Evolutionary conservation across 2,329 filamentous ascomycete species (phyloP).

Genomic region (Colletotrichum ledebouriae): DNA sequence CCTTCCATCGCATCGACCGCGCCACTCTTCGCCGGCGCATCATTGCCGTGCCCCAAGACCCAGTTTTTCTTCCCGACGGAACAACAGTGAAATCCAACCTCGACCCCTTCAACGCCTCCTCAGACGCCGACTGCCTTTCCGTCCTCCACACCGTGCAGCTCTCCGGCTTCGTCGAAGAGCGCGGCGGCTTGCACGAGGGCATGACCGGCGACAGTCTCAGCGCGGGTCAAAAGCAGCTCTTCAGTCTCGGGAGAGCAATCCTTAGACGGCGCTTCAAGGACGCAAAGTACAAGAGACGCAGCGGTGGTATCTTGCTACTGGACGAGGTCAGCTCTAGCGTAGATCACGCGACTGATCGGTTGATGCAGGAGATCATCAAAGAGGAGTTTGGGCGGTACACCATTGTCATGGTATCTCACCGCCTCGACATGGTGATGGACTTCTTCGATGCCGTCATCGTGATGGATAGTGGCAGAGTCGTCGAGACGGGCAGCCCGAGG

Average conservation of each 20-base stretch:
- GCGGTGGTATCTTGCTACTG: constrained; percentile 53
- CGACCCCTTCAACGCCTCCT: constrained; percentile 50
- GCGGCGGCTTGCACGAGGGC: constrained; percentile 47
- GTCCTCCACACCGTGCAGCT: constrained; percentile 50
- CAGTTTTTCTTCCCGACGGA: constrained; percentile 58
- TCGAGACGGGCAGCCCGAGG: constrained; percentile 48
- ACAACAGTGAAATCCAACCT: constrained; percentile 54
- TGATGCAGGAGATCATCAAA: constrained; percentile 57
- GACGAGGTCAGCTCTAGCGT: constrained; percentile 61
- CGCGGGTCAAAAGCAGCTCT: constrained; percentile 71
- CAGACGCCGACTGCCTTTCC: constrained; percentile 46
- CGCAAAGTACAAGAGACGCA: constrained; percentile 24
- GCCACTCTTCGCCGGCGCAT: constrained; percentile 56
- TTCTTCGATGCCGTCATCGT: constrained; percentile 64
- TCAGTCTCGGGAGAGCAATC: constrained; percentile 70
- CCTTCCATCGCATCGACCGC: constrained; percentile 54
- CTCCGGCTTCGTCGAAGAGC: constrained; percentile 45
- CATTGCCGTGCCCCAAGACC: constrained; percentile 62
- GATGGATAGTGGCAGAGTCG: constrained; percentile 61
- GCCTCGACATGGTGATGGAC: constrained; percentile 64
- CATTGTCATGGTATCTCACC: constrained; percentile 64
- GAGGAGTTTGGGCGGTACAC: constrained; percentile 62
- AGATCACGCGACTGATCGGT: constrained; percentile 56
- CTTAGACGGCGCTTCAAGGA: constrained; percentile 56
- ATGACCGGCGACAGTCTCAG: constrained; percentile 61